phyloP scores from a whole-genome alignment of 1,284 basidiomycete species.

The Entoloma clypeatum region DNA sequence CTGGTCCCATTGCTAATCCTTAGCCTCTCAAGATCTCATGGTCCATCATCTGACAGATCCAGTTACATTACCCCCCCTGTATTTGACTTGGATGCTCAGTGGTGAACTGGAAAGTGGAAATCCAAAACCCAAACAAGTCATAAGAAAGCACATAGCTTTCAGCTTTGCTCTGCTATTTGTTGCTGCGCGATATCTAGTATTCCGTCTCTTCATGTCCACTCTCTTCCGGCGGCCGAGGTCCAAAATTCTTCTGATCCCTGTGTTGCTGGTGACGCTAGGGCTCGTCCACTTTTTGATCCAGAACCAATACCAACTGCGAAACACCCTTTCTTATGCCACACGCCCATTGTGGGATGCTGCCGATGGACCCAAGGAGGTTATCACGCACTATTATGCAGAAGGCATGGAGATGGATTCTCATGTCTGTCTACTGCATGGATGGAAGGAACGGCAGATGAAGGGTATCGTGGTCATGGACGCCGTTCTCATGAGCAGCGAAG shows the following conservation, averaged over 20 bases:
- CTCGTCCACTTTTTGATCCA: constrained; percentile 34
- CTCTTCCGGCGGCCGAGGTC: constrained; percentile 28
- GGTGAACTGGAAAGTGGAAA: too few species aligned
- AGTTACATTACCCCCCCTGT: too few species aligned
- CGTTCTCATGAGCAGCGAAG: constrained; percentile 59
- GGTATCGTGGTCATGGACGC: constrained; percentile 47
- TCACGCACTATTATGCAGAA: constrained; percentile 56
- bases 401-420: constrained; percentile 43
- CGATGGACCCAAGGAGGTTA: constrained; percentile 42
- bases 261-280: constrained; percentile 22
- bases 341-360: constrained; percentile 62
- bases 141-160: too few species aligned
- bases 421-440: constrained; percentile 54
- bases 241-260: constrained; percentile 27
- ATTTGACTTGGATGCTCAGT: too few species aligned
- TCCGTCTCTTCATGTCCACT: constrained; percentile 20
- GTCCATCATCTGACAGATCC: too few species aligned
- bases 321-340: constrained; percentile 56
- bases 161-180: constrained; percentile 21
- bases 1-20: too few species aligned
- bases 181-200: constrained; percentile 21
- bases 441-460: constrained; percentile 35
- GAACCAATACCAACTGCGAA: constrained; percentile 43
- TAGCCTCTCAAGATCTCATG: too few species aligned
- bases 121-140: too few species aligned